Base-by-base conservation (phyloP, 345 rosid species). In the Eucalyptus sp. region DNA sequence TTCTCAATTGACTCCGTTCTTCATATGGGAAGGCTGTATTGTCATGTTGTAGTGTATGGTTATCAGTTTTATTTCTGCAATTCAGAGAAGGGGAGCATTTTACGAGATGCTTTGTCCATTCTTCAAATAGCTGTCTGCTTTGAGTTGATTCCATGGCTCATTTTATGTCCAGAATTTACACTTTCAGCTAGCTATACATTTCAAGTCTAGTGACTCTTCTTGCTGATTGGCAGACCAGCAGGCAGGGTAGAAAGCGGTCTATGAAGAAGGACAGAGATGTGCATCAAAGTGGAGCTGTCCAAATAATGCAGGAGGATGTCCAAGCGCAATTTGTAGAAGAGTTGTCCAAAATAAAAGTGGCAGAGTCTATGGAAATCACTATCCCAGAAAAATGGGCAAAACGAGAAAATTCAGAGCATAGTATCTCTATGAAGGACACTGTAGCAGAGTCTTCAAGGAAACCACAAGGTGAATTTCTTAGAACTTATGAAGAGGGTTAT, bases 301-400 rank as follows among this genome's bases (percentile, higher is more conserved):
- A 90, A 90, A 90, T 49, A 31, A 91, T 86, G 83, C 93, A 92
- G 84, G 94, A 95, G 89, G 95, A 93, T 88, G 94, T 71, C 80
- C 96, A 94, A 89, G 89, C 93, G 43, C 91, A 91, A 90, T 92
- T 98, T 91, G 98, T 94, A 33, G 95, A 95, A 90, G 99, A 93
- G 89, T 86, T 94, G 87, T 96, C 99, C 66, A 96, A 93, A 92
- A 93, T 95, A 89, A 95, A 91, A 93, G 93, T 97, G 95, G 95
- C 64, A 52, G 99, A 94, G 87, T 71, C 92, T 54, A 92, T 86
- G 86, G 91, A 90, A 68, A 90, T 88, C 31, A 54, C 79, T 90
- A 89, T 90, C 87, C 91, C 94, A 15, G 81, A 81, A 85, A 90
- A 58, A 16, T 49, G 88, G 87, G 92, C 89, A 88, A 94, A 86